A percentile compares a stretch with the other conserved stretches of the same genome.
Conservation (phyloP, 2,329 filamentous ascomycete species). For the Exserohilum rostratum region DNA sequence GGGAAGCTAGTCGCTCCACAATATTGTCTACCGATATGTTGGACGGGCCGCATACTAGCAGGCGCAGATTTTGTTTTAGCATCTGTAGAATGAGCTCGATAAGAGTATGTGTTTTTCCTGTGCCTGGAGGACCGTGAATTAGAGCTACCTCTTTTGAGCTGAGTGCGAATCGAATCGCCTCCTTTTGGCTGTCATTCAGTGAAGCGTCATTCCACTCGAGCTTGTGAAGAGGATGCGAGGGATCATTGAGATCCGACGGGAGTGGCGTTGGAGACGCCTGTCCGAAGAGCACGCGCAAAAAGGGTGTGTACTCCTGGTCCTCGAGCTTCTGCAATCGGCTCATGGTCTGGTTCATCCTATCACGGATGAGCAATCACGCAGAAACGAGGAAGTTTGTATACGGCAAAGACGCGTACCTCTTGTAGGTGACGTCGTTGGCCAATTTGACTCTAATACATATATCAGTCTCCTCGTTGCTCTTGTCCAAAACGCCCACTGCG, state of each 20-base stretch:
- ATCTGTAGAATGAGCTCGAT: slow-evolving; percentile 96
- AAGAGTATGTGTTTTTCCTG: slow-evolving; percentile 94
- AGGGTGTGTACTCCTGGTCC: slow-evolving; percentile 61
- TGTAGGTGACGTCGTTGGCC: slow-evolving; percentile 70
- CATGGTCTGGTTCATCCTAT: slow-evolving; percentile 69
- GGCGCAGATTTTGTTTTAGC: slow-evolving; percentile 71
- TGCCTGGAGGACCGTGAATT: slow-evolving; percentile 94
- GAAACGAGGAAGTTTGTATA: slow-evolving; percentile 12
- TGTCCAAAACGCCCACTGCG: neutral
- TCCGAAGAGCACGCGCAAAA: slow-evolving; percentile 67
- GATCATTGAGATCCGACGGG: slow-evolving; percentile 52
- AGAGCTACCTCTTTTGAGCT: slow-evolving; percentile 81
- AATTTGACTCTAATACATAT: slow-evolving; percentile 62
- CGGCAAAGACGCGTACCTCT: slow-evolving; percentile 54
- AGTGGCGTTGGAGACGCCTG: slow-evolving; percentile 60
- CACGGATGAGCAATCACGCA: slow-evolving; percentile 19
- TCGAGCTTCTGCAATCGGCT: slow-evolving; percentile 61
- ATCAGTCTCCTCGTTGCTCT: slow-evolving; percentile 40
- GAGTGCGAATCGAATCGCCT: slow-evolving; percentile 78
- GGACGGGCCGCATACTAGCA: slow-evolving; percentile 94
- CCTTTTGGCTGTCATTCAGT: slow-evolving; percentile 67
- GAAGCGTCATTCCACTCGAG: slow-evolving; percentile 62
- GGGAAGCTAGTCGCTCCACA: slow-evolving; percentile 84
- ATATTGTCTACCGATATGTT: slow-evolving; percentile 99
- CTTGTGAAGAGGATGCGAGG: slow-evolving; percentile 49